Evolutionary conservation across 768 basidiomycete species (phyloP).

Genomic region (Leccinum barrowsii): DNA sequence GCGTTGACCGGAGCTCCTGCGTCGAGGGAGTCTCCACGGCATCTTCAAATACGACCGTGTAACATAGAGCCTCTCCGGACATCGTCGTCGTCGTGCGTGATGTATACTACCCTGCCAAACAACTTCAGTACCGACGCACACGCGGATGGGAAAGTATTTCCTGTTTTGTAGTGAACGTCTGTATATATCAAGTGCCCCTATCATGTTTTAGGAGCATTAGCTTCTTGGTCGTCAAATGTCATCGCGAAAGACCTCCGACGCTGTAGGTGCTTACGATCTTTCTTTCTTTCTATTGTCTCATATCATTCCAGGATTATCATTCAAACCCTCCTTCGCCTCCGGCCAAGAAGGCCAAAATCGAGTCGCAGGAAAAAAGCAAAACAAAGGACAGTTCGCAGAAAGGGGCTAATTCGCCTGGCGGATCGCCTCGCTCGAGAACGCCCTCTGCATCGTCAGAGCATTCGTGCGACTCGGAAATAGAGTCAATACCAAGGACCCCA

Average conservation of each 20-base stretch:
- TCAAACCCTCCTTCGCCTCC: no score
- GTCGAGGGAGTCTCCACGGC: constrained; percentile 71
- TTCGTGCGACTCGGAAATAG: neutral
- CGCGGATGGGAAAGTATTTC: constrained; percentile 7
- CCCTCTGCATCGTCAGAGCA: neutral
- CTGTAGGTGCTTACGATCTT: neutral
- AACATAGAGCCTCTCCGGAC: constrained; percentile 62
- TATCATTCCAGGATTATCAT: no score
- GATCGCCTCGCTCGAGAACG: neutral
- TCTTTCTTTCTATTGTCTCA: neutral
- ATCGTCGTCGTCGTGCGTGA: constrained; percentile 18
- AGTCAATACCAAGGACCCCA: no score
- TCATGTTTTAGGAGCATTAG: no score
- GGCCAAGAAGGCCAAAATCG: neutral
- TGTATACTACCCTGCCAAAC: neutral
- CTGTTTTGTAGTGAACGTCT: neutral
- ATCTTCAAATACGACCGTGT: constrained; percentile 77
- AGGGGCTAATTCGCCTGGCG: neutral
- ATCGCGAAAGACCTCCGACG: neutral
- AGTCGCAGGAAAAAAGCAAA: neutral
- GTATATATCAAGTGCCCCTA: no score
- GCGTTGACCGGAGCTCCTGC: constrained; percentile 72
- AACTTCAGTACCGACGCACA: neutral
- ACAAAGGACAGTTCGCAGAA: neutral
- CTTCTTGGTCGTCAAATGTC: no score